phyloP scores from a whole-genome alignment of 2,329 filamentous ascomycete genomes.

The Exutisphaerella laricina region DNA sequence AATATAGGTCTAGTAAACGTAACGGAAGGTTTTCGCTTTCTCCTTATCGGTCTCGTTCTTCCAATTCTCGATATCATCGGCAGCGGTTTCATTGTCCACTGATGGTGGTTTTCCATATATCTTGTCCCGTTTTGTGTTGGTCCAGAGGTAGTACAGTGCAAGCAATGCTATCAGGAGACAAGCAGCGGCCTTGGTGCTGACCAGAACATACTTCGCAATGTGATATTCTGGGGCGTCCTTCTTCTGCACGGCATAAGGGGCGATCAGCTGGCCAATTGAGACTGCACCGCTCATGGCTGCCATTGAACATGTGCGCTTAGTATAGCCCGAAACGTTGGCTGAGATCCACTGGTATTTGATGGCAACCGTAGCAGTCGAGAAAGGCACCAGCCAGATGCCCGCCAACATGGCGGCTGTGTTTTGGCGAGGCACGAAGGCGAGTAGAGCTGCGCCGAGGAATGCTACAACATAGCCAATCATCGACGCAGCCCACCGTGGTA shows the following conservation, averaged over 20 bases:
- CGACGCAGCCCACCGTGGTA: conserved; percentile 25
- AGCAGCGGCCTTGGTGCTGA: conserved; percentile 31
- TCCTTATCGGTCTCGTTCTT: conserved; percentile 4
- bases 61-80: not conserved
- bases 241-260: conserved; percentile 36
- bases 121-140: conserved; percentile 11
- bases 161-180: conserved; percentile 39
- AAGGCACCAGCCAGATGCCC: conserved; percentile 37
- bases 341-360: conserved; percentile 30
- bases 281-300: conserved; percentile 42
- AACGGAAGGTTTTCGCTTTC: conserved; percentile 5
- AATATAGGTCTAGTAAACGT: conserved; percentile 1
- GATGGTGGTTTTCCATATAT: not conserved
- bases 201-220: conserved; percentile 40
- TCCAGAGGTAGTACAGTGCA: conserved; percentile 34
- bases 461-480: conserved; percentile 17
- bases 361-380: conserved; percentile 24
- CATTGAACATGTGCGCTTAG: conserved; percentile 54
- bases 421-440: conserved; percentile 27
- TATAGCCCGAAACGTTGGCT: conserved; percentile 62
- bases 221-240: conserved; percentile 36
- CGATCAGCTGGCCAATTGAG: conserved; percentile 38
- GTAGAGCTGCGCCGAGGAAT: conserved; percentile 22
- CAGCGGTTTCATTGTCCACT: not conserved
- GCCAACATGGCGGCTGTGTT: conserved; percentile 42